Evolutionary conservation across 192 early-diverging fungal species (phyloP), one percentile per base, ranked within the genome.

Genomic region (Dissophora ornata): DNA sequence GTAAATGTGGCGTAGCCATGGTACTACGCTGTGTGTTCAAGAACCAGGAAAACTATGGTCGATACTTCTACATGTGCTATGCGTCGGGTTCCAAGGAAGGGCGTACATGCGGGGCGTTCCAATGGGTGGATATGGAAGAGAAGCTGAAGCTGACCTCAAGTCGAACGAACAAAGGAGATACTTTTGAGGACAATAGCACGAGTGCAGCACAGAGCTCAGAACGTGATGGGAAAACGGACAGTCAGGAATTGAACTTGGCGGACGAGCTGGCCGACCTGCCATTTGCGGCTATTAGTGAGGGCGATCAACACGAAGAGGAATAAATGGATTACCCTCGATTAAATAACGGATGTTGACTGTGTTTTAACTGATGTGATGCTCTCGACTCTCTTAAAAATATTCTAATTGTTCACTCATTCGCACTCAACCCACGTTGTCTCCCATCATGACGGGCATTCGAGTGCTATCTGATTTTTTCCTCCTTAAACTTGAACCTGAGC

Each of bases 61-160:
- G 55, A 33, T 82, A 82, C 29, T 82, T 82, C 61, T 82, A 82
- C 32, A 80, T 80, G 79, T 82, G 81, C 26, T 64, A 82, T 60
- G 77, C 64, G 1, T 45, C 60, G 3, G 70, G 69, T 13, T 63
- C 71, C 3, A 46, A 77, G 28, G 62, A 69, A 36, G 77, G 77
- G 3, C 52, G 54, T n/a, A 71, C 63, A 21, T 81, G 80, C 67
- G 62, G 64, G 0, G 57, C 61, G 57, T 81, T 81, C 50, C 67
- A 66, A 19, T 81, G 80, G 80, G 71, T 81, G 7, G 67, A 81
- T 19, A 69, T 81, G 57, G 66, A 61, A 30, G 48, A 75, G 24
- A 77, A 62, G 12, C 34, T 77, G 9, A 53, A 54, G 0, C 52
- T 77, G 19, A 28, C 15, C 25, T 12, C 52, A 10, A 38, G 19